Evolutionary conservation across 192 early-diverging fungal species (phyloP), one percentile per base, ranked within the genome.

Genomic region (Coemansia sp.): DNA sequence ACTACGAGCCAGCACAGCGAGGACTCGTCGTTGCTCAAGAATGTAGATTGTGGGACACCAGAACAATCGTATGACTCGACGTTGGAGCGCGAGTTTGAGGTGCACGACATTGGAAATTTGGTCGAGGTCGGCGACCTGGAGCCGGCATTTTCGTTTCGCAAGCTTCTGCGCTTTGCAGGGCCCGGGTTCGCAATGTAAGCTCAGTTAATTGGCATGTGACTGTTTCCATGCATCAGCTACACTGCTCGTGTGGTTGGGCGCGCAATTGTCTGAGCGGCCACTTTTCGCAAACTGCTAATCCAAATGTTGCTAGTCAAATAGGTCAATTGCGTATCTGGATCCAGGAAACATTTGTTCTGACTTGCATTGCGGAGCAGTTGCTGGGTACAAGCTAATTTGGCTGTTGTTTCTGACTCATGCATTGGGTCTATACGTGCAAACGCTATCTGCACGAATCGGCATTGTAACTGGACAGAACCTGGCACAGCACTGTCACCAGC

Each of bases 301-400:
- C 17, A 58, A 57, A 14, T 22, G 56, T 27, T 57, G 55, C n/a
- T 51, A 4, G 21, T 7, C 15, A 47, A 50, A 58, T 79, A 79
- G 76, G 76, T 77, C 86, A 6, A 87, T 90, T 63, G 88, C 88
- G 19, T 90, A 90, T 39, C 62, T 90, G 37, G 88, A 90, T 56
- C 88, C 88, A 12, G 88, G 88, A 8, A 90, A 90, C 52, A 71
- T 90, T 8, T 87, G 87, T 59, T 87, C 87, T 1, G 88, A 90
- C 72, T 67, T 90, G n/a, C 88, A 90, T 68, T 75, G 82, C 45
- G 88, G 88, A 22, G 79, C 88, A n/a, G 75, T 86, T 5, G 87
- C 88, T 11, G 87, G 86, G 23, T 88, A 85, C 70, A 77, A 83
- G 47, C 75, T 90, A 15, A 82, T 90, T 10, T 90, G 88, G 88